Percentiles rank a stretch among this genome's conserved stretches.
Evolutionary conservation across 495 filamentous ascomycete species (phyloP).

Genomic region (Xylona heveae): DNA sequence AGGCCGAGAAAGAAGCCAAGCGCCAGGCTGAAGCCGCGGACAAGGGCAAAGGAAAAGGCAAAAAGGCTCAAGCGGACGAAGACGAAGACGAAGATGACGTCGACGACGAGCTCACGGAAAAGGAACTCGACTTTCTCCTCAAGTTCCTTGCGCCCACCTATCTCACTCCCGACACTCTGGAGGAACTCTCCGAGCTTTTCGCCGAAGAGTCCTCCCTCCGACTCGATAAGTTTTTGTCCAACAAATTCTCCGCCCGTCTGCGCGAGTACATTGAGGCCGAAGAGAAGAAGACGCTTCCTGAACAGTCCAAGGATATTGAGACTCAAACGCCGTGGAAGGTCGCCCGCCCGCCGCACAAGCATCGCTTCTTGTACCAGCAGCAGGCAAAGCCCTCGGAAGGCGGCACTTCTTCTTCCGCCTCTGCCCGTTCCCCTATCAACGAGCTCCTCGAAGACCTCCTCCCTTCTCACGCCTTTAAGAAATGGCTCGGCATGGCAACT

Average conservation of each 20-base stretch:
- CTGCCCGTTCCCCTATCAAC: constrained; percentile 33
- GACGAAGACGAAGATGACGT: constrained; percentile 18
- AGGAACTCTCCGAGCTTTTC: constrained; percentile 60
- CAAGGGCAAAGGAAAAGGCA: constrained; percentile 20
- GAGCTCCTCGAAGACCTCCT: constrained; percentile 60
- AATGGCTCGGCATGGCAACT: constrained; percentile 72
- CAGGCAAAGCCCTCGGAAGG: constrained; percentile 6
- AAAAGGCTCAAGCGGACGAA: constrained; percentile 19
- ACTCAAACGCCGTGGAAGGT: constrained; percentile 40
- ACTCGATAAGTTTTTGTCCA: constrained; percentile 52
- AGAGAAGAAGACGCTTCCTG: constrained; percentile 18
- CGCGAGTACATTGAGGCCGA: constrained; percentile 47
- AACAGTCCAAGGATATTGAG: constrained; percentile 33
- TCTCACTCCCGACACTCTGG: constrained; percentile 82
- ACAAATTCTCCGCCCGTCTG: constrained; percentile 50
- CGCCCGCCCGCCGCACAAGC: constrained; percentile 82
- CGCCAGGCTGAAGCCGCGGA: constrained; percentile 10
- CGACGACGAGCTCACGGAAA: constrained; percentile 38
- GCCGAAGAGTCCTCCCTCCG: constrained; percentile 61
- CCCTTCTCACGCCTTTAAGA: constrained; percentile 67
- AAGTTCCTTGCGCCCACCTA: constrained; percentile 78
- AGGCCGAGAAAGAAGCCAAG: constrained; percentile 22
- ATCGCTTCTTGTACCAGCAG: constrained; percentile 71
- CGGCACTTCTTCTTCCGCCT: constrained; percentile 3
- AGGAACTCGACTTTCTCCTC: constrained; percentile 68